Evolutionary conservation across 2,329 filamentous ascomycete genomes (phyloP).

Genomic region (Laburnicola sp.): DNA sequence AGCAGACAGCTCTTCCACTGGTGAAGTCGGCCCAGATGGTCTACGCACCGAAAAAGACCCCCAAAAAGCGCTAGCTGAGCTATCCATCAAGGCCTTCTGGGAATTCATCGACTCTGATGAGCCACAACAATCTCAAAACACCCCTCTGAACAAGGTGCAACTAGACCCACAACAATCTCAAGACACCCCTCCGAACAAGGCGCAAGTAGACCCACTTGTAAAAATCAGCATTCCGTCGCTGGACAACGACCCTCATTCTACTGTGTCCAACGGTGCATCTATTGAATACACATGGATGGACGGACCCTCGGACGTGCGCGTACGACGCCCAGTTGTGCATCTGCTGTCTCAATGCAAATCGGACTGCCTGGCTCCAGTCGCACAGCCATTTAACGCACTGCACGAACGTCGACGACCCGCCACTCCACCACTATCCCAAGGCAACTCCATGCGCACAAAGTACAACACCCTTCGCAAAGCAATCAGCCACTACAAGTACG

Average conservation of each 20-base stretch:
- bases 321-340: neutral
- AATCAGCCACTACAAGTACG: neutral
- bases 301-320: neutral
- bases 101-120: slow-evolving; percentile 11
- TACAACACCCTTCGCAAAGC: slow-evolving; percentile 9
- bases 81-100: slow-evolving; percentile 16
- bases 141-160: neutral
- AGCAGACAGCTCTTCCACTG: neutral
- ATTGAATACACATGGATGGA: neutral
- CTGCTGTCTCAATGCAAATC: neutral
- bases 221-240: neutral
- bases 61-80: neutral
- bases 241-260: neutral
- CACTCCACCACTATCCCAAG: neutral
- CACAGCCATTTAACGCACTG: too few relatives aligned
- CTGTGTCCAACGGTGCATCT: neutral
- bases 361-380: neutral
- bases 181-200: too few relatives aligned
- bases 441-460: neutral
- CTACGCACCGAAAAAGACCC: neutral
- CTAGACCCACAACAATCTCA: too few relatives aligned
- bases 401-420: too few relatives aligned
- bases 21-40: neutral
- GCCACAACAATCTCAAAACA: neutral
- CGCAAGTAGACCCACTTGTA: neutral